Conservation (phyloP, 2,329 filamentous ascomycete genomes). For the Ophiocordyceps unilateralis region DNA sequence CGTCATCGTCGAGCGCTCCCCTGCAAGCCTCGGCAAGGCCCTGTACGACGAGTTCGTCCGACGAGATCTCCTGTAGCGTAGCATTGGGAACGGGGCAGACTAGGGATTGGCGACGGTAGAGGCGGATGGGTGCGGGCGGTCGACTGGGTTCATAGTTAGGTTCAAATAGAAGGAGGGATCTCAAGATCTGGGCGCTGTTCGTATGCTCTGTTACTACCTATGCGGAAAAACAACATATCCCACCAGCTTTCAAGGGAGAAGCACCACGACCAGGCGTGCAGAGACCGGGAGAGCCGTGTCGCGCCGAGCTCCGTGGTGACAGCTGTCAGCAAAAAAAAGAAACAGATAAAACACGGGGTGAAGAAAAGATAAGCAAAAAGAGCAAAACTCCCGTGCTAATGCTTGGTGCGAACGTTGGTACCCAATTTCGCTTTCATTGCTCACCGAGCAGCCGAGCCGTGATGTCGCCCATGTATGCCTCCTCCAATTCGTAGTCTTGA, state of each 20-base stretch:
- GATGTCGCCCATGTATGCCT: conserved; percentile 79
- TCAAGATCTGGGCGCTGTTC: background rate
- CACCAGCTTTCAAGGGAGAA: background rate
- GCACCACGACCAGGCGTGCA: background rate
- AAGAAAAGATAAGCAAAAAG: background rate
- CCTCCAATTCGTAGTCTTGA: conserved; percentile 71
- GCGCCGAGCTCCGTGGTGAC: background rate
- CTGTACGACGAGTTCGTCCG: conserved; percentile 92
- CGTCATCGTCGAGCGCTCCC: conserved; percentile 90
- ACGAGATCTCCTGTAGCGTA: conserved; percentile 68
- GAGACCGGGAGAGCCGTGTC: too few relatives aligned
- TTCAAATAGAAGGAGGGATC: conserved; percentile 8
- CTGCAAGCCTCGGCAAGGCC: conserved; percentile 80
- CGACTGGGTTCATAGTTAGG: background rate
- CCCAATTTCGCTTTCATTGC: conserved; percentile 21
- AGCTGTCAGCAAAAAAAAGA: background rate
- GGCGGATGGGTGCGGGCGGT: background rate
- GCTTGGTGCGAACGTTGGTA: background rate
- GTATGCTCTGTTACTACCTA: background rate
- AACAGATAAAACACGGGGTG: background rate
- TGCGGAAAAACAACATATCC: background rate
- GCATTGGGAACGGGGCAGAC: background rate
- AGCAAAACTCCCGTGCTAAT: conserved; percentile 8
- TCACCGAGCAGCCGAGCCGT: conserved; percentile 74
- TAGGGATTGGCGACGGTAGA: background rate